Percentiles rank a stretch among this genome's conserved stretches.
Evolutionary conservation across 2,329 filamentous ascomycete genomes (phyloP).

Genomic region (Calonectria crousiana): DNA sequence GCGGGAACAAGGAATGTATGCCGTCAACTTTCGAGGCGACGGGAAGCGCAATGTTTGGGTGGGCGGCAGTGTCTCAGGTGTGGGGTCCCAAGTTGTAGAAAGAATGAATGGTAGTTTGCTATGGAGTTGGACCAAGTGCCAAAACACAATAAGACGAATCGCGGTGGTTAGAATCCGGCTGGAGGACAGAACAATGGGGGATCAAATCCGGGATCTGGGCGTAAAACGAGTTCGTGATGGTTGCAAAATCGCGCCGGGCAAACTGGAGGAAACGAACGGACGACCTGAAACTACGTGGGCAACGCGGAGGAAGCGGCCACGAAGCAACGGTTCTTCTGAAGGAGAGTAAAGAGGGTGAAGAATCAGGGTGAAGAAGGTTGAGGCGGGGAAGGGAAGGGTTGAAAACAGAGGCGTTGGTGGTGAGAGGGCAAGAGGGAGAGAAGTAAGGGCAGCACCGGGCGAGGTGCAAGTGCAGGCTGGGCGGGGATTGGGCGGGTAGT

Average conservation of each 20-base stretch:
- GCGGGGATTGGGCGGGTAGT: neutral
- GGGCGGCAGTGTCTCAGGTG: conserved; percentile 43
- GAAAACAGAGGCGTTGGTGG: conserved; percentile 21
- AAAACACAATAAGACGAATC: conserved; percentile 24
- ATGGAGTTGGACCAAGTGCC: conserved; percentile 44
- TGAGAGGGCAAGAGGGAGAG: conserved; percentile 24
- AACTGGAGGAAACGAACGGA: conserved; percentile 44
- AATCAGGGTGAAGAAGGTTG: conserved; percentile 22
- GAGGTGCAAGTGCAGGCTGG: neutral
- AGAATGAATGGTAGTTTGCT: conserved; percentile 6
- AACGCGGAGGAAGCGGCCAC: conserved; percentile 36
- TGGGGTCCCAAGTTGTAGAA: conserved; percentile 22
- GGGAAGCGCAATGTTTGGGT: conserved; percentile 33
- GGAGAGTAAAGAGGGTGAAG: conserved; percentile 24
- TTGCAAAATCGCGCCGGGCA: conserved; percentile 36
- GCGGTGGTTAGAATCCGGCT: neutral
- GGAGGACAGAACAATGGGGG: conserved; percentile 16
- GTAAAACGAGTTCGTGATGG: conserved; percentile 10
- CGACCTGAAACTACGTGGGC: conserved; percentile 41
- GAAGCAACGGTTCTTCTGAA: conserved; percentile 37
- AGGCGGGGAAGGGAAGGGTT: conserved; percentile 27
- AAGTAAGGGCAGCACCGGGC: conserved; percentile 18
- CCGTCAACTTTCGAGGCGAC: conserved; percentile 35
- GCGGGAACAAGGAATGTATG: conserved; percentile 44
- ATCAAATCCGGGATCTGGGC: conserved; percentile 20